Conservation (phyloP, 805 yeast species). For the Starmerella powellii region DNA sequence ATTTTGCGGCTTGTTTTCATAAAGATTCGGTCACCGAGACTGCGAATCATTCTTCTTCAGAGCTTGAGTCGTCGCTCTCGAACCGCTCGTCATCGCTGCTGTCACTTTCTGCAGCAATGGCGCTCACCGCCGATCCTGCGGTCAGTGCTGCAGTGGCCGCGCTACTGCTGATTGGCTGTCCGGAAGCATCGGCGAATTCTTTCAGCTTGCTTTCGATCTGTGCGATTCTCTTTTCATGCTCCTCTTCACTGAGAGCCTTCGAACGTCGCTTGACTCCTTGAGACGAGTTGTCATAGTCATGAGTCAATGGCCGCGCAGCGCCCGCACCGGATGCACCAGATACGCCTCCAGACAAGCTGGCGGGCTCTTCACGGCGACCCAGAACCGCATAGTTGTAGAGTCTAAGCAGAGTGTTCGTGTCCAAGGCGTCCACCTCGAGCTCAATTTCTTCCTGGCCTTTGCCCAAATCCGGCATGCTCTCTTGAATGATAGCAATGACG, state of each 20-base stretch:
- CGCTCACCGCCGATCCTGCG: conserved; percentile 18
- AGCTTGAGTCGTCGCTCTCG: conserved; percentile 23
- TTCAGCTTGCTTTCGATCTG: conserved; percentile 63
- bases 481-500: conserved; percentile 74
- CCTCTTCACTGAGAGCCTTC: conserved; percentile 51
- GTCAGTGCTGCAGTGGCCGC: conserved; percentile 10
- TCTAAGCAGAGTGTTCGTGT: conserved; percentile 67
- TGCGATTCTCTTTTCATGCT: conserved; percentile 55
- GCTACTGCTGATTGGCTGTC: conserved; percentile 4
- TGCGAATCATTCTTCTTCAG: conserved; percentile 31
- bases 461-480: conserved; percentile 51
- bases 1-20: too few relatives aligned
- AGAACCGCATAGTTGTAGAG: conserved; percentile 68
- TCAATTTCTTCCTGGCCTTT: conserved; percentile 83
- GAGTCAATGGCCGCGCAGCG: neutral
- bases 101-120: conserved; percentile 20
- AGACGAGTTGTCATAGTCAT: neutral
- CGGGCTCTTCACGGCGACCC: conserved; percentile 21
- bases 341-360: conserved; percentile 5
- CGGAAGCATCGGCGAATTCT: conserved; percentile 40
- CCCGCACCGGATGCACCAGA: neutral
- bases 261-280: conserved; percentile 35
- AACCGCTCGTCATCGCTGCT: conserved; percentile 23
- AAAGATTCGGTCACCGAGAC: too few relatives aligned
- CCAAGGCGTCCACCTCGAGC: conserved; percentile 87